Base-by-base conservation (phyloP, 352 stramenopile species). In the Aphanomyces invadans region DNA sequence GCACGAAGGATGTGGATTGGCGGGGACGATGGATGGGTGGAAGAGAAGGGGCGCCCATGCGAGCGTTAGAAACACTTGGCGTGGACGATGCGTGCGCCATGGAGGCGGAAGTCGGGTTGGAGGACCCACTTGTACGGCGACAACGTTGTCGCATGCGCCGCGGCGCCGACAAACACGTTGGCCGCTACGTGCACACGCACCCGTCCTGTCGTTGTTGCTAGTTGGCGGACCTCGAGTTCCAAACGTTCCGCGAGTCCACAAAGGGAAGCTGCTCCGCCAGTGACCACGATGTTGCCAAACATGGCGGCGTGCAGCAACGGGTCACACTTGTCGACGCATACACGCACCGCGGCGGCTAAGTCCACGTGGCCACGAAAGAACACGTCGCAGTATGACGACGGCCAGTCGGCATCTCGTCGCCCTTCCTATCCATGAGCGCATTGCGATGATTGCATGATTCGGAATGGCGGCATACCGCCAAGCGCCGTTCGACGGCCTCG, bases 71-170 rank as follows among this genome's bases (percentile, higher is more conserved):
- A 67, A 25, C 60, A 67, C 25, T 59, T 56, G 25, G 60, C 33
- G 23, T 67, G 60, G 4, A 67, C 60, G 45, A 67, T 67, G 31
- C 33, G n/a, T 10, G 60, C 45, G 19, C 60, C 60, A 25, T 67
- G 33, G 26, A 25, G 19, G 11, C 11, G 12, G 29, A 36, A 57
- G 49, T 67, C 60, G 1, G 11, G 11, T 1, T 38, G 26, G 19
- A 49, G 23, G n/a, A 67, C 46, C 60, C 60, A 67, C 25, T 67
- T 67, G 60, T 59, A 57, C 15, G 39, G 25, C 36, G 60, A 67
- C 7, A 67, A 23, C 3, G 4, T 54, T n/a, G n/a, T 39, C 38
- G 60, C 60, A 32, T 67, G 60, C 23, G 53, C 7, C 1, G 7
- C 11, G 7, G 60, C 60, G 29, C 60, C 60, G 19, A 36, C 19